Base-by-base conservation (phyloP, 306 rosid genomes). In the Vicia villosa region DNA sequence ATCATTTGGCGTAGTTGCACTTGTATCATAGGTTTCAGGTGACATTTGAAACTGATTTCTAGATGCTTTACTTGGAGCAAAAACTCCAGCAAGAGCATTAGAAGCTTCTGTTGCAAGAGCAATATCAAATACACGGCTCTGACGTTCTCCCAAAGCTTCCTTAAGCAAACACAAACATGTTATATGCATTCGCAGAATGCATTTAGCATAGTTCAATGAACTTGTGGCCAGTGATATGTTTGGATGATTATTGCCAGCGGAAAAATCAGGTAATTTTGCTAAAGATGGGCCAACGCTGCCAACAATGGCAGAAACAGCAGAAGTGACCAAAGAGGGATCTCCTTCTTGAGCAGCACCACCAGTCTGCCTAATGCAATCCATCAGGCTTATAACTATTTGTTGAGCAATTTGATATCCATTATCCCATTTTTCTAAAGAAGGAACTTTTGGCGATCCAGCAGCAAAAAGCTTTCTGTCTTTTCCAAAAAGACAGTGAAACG, bases 271-370 rank as follows among this genome's bases (percentile, higher is more conserved):
- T 66, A 78, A 43, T 68, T 81, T 93, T 20, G 81, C 91, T 54
- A 92, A 72, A 42, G 81, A 75, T 65, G 77, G 81, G 49, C 93
- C 93, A 8, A 93, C 80, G 78, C 84, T 86, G 63, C 85, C 77
- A 66, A 93, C 86, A 71, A 93, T 90, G 74, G 97, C 93, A 77
- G 91, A 83, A 71, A 93, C 88, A 17, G 96, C 98, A 77, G 91
- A 93, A 70, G 96, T 83, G 24, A 90, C 96, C 86, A 93, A 86
- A 69, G 93, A 85, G 49, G 98, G 98, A 54, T 93, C 98, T 21
- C 98, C 98, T 82, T 93, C 98, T 80, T 93, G 98, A 63, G 98
- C 98, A 71, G 98, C 98, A 79, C 96, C 98, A 68, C 97, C 98
- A 55, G 98, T 93, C 75, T 93, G 96, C 86, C 88, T 81, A 60